Conservation (phyloP, 257 asterid species). For the Gentiana macrophylla region DNA sequence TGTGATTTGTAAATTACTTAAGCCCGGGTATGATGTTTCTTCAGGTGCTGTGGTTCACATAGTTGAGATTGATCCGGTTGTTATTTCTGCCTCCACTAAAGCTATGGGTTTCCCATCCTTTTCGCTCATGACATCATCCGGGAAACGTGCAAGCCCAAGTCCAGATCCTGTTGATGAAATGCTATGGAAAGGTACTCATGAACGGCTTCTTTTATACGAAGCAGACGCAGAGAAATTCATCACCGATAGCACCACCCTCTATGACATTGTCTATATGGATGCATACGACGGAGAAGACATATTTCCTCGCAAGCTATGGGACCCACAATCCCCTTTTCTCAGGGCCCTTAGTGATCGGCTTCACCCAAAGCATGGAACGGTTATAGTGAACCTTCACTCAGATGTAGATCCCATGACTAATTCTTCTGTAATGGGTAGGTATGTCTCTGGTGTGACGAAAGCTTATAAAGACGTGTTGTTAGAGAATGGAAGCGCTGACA, state of each 20-base stretch:
- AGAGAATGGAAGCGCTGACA: conserved; percentile 10
- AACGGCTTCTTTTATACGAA: conserved; percentile 44
- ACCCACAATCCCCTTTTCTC: conserved; percentile 49
- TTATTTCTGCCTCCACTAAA: conserved; percentile 64
- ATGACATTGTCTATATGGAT: conserved; percentile 66
- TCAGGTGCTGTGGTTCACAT: conserved; percentile 67
- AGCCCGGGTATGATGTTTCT: conserved; percentile 5
- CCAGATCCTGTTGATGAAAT: conserved; percentile 35
- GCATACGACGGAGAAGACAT: conserved; percentile 87
- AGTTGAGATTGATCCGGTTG: conserved; percentile 80
- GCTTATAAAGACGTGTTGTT: conserved; percentile 47
- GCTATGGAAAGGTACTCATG: conserved; percentile 74
- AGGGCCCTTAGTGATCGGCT: conserved; percentile 43
- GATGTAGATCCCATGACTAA: conserved; percentile 31
- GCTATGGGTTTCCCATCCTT: conserved; percentile 90
- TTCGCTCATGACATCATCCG: conserved; percentile 45
- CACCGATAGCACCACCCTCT: conserved; percentile 31
- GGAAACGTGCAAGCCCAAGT: conserved; percentile 28
- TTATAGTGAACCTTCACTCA: conserved; percentile 70
- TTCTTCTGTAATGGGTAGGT: conserved; percentile 32
- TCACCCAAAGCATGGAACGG: conserved; percentile 73
- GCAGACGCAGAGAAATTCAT: conserved; percentile 80
- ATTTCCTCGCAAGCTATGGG: conserved; percentile 66
- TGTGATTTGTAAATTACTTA: background rate
- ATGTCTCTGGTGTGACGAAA: conserved; percentile 33